phyloP scores from a whole-genome alignment of 768 basidiomycete species.

The Mycena capillaripes region DNA sequence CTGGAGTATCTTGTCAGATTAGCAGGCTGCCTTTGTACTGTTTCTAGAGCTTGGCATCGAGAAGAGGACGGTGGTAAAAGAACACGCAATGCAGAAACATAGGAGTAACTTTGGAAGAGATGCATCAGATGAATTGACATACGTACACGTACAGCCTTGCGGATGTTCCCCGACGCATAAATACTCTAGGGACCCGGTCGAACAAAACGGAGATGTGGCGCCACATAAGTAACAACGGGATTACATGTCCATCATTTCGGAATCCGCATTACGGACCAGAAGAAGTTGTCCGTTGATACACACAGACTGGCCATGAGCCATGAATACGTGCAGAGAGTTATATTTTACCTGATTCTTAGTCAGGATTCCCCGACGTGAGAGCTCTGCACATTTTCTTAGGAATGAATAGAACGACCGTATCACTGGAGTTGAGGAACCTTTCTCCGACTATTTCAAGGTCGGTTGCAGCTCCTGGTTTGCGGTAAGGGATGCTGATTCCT shows the following conservation, averaged over 20 bases:
- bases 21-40: conserved; percentile 10
- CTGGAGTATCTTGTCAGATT: neutral
- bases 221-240: neutral
- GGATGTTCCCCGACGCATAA: conserved; percentile 25
- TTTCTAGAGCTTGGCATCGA: conserved; percentile 21
- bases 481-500: too few relatives aligned
- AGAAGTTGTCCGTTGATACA: neutral
- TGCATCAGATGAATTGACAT: conserved; percentile 14
- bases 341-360: neutral
- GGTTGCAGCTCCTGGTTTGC: too few relatives aligned
- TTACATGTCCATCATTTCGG: neutral
- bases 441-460: too few relatives aligned
- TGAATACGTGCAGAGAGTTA: neutral
- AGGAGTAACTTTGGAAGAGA: neutral
- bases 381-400: neutral
- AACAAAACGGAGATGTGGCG: neutral
- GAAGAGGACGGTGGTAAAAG: neutral
- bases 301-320: neutral
- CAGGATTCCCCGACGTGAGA: neutral
- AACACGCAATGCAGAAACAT: neutral
- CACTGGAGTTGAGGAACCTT: too few relatives aligned
- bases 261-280: neutral
- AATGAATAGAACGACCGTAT: too few relatives aligned
- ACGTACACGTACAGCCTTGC: conserved; percentile 26
- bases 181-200: neutral